phyloP scores from a whole-genome alignment of 257 asterid species.

The Echium plantagineum region DNA sequence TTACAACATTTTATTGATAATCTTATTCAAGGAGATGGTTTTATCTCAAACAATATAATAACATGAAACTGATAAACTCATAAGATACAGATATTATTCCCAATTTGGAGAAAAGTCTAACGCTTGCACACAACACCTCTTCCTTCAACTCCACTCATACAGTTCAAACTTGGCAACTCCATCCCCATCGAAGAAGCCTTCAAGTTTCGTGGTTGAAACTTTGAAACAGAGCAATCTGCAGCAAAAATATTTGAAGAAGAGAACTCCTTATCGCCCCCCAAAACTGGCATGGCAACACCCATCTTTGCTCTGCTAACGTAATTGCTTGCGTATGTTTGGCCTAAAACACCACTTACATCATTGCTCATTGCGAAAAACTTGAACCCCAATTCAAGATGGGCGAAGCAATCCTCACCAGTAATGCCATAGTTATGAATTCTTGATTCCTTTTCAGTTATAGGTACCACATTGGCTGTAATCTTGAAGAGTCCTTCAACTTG shows the following conservation, averaged over 20 bases:
- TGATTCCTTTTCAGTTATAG: conserved; percentile 17
- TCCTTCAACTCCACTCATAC: conserved; percentile 6
- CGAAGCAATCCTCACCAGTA: conserved; percentile 12
- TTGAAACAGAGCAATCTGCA: conserved; percentile 10
- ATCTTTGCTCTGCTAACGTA: conserved; percentile 16
- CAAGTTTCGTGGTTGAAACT: conserved; percentile 4
- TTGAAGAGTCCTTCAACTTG: conserved; percentile 11
- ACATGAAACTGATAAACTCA: neutral
- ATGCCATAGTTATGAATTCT: conserved; percentile 14
- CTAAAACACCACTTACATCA: conserved; percentile 14
- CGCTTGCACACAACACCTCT: conserved; percentile 12
- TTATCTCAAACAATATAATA: neutral
- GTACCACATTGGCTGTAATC: conserved; percentile 14
- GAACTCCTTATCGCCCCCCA: conserved; percentile 10
- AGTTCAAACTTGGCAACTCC: conserved; percentile 13
- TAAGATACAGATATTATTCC: neutral
- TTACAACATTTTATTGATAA: no score
- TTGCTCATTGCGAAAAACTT: conserved; percentile 7
- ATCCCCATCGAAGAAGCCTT: neutral
- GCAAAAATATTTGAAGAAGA: conserved; percentile 7
- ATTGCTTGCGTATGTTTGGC: conserved; percentile 11
- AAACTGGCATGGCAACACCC: conserved; percentile 14
- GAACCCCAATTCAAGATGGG: conserved; percentile 22
- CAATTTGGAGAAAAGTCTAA: neutral
- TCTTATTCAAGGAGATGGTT: neutral